A percentile compares a stretch with the other conserved stretches of the same genome.
phyloP scores from a whole-genome alignment of 2,329 filamentous ascomycete species.

The Mollisiaceae sp. region DNA sequence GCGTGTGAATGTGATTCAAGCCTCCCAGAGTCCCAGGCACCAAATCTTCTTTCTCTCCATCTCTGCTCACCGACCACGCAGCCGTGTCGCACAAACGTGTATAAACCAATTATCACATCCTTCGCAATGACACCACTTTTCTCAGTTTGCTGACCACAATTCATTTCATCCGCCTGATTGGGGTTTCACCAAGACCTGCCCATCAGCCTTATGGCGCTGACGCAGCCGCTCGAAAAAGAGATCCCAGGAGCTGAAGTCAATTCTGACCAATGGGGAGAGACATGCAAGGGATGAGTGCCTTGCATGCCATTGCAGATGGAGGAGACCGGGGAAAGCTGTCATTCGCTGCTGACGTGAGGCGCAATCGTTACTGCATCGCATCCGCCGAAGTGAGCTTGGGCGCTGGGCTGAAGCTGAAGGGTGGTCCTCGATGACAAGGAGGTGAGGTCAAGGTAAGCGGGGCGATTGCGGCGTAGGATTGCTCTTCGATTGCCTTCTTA shows the following conservation, averaged over 20 bases:
- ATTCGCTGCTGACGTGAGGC: constrained; percentile 27
- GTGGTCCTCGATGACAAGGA: neutral
- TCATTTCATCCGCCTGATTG: neutral
- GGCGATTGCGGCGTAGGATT: neutral
- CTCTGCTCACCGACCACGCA: neutral
- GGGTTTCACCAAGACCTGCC: neutral
- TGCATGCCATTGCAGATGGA: neutral
- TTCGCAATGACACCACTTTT: neutral
- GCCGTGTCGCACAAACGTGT: neutral
- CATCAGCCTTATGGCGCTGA: neutral
- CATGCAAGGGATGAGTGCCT: neutral
- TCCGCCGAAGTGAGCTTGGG: neutral
- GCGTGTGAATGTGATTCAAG: neutral
- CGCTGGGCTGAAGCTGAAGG: constrained; percentile 15
- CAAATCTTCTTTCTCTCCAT: neutral
- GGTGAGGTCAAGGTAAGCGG: neutral
- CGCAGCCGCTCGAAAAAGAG: too few species aligned
- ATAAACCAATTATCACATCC: neutral
- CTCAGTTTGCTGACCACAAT: too few species aligned
- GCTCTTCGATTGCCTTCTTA: constrained; percentile 5
- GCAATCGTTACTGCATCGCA: constrained; percentile 8
- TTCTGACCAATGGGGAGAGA: neutral
- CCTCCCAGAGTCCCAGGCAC: neutral
- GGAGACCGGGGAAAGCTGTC: constrained; percentile 1
- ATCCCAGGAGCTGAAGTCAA: neutral